Conservation (phyloP, 2,329 filamentous ascomycete species). For the Clarireedia monteithiana region DNA sequence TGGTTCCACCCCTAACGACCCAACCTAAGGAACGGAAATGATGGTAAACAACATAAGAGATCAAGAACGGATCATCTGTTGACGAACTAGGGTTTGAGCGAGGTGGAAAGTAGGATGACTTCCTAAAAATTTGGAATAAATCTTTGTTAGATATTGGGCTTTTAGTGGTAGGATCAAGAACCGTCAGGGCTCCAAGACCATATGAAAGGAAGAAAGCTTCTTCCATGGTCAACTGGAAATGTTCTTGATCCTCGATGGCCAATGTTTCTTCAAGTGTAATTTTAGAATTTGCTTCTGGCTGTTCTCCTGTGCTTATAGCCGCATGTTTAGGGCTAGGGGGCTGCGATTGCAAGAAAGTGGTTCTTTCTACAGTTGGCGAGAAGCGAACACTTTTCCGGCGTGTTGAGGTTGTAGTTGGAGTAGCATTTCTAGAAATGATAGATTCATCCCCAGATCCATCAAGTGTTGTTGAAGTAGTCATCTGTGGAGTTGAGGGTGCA, state of each 20-base stretch:
- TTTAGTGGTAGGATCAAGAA: constrained; percentile 45
- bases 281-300: background rate
- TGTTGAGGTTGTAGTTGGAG: constrained; percentile 28
- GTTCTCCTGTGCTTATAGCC: constrained; percentile 1
- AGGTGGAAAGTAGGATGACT: constrained; percentile 62
- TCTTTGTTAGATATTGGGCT: background rate
- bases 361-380: constrained; percentile 57
- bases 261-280: constrained; percentile 20
- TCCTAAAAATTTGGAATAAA: constrained; percentile 31
- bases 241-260: constrained; percentile 55
- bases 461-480: too few relatives aligned
- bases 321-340: constrained; percentile 25
- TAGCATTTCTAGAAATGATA: background rate
- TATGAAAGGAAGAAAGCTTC: constrained; percentile 90
- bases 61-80: constrained; percentile 75
- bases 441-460: constrained; percentile 14
- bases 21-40: constrained; percentile 94
- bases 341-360: constrained; percentile 49
- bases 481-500: too few relatives aligned
- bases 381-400: constrained; percentile 61
- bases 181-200: constrained; percentile 63
- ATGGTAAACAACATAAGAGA: constrained; percentile 87
- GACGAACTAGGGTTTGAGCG: constrained; percentile 38
- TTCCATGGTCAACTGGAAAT: constrained; percentile 84
- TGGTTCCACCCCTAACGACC: constrained; percentile 87